Evolutionary conservation across 768 basidiomycete species (phyloP), one percentile per base, ranked within the genome.

Genomic region (Steccherinum ochraceum): DNA sequence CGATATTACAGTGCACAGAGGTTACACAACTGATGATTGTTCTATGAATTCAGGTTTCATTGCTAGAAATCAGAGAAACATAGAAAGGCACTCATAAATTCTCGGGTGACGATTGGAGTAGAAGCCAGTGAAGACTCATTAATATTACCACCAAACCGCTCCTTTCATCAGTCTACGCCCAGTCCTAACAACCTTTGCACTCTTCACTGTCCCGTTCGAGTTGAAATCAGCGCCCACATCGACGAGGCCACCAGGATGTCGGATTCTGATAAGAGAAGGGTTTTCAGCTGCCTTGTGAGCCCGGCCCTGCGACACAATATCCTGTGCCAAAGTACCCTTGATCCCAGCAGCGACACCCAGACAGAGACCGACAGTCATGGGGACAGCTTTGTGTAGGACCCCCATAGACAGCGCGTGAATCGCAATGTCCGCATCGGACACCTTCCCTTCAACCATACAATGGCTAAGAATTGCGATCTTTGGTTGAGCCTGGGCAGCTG

Each of bases 151-250:
- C 74, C 77, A 87, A 0, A 84, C 84, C 0, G 64, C 69, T 0
- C 87, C 87, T 53, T 74, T 77, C 86, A 89, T 89, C 53, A 89
- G 63, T 56, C 81, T 69, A 52, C 83, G 72, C 1, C 86, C 87
- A 2, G 84, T 89, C 50, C 85, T 65, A 20, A 84, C 72, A 18
- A 86, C 84, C 56, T 77, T 79, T 1, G 81, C 85, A 55, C 76
- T 80, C 48, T 64, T 68, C 18, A 82, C 78, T 12, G 62, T 61
- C 11, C 82, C 81, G 55, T 72, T 63, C 16, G 46, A 52, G 2
- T 57, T 64, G 55, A 84, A 72, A 47, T 75, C 70, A 1, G 84
- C 81, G 5, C 81, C 82, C 2, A 88, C 85, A 46, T 83, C 81
- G 5, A 87, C 82, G 13, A 77, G 56, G 2, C 86, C 87, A 25